Percentiles rank a stretch among this genome's conserved stretches.
These are phyloP conservation scores for Trichosporon inkin DNA, from an alignment of 1,284 basidiomycete genomes.

Conservation along the genomic window DNA sequence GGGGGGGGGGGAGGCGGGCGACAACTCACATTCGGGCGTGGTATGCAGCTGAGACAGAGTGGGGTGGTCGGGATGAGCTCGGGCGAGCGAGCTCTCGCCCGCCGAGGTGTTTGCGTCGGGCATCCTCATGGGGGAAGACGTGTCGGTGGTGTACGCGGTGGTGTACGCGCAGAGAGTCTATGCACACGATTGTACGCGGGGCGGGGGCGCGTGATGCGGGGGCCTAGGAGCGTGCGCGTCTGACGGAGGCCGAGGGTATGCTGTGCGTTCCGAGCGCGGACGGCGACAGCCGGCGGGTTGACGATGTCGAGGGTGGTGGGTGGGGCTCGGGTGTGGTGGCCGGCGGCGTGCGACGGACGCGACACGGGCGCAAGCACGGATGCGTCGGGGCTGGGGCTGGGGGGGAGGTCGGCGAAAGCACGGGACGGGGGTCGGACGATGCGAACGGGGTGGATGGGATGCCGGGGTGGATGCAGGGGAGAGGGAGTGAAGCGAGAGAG, in stretches of 20 bases:
- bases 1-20: not conserved
- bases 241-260: too few species aligned
- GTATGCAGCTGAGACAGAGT: constrained; percentile 19
- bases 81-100: constrained; percentile 18
- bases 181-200: not conserved
- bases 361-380: not conserved
- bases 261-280: too few species aligned
- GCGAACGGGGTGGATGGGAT: too few species aligned
- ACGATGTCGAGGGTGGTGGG: not conserved
- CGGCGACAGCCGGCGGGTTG: too few species aligned
- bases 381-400: not conserved
- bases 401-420: too few species aligned
- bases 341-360: not conserved
- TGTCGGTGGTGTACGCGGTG: not conserved
- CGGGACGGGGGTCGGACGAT: too few species aligned
- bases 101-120: not conserved
- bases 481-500: too few species aligned
- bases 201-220: too few species aligned
- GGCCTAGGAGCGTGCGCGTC: too few species aligned
- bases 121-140: not conserved
- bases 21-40: constrained; percentile 13
- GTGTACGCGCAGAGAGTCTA: not conserved
- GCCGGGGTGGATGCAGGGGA: too few species aligned
- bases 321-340: not conserved
- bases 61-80: constrained; percentile 23